phyloP scores from a whole-genome alignment of 306 rosid genomes.

The Inga laurina region DNA sequence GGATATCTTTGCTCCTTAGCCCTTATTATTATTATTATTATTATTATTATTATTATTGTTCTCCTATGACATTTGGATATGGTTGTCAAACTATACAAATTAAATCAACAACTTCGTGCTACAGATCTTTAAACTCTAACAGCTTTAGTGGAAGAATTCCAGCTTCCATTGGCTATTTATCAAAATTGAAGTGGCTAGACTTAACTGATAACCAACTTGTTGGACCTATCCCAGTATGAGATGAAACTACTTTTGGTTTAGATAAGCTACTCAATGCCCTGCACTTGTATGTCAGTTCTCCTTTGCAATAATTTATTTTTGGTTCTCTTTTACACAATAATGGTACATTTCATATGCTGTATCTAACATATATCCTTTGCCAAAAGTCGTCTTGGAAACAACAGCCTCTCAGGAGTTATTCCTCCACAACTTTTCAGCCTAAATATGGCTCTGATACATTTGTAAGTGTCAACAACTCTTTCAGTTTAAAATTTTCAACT shows the following conservation, averaged over 20 bases:
- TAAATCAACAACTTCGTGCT: conserved; percentile 18
- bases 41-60: not conserved
- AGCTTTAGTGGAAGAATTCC: conserved; percentile 36
- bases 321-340: not conserved
- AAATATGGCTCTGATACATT: conserved; percentile 49
- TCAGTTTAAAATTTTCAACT: not conserved
- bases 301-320: not conserved
- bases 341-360: not conserved
- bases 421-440: conserved; percentile 46
- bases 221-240: conserved; percentile 40
- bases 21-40: no score
- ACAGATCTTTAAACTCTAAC: conserved; percentile 45
- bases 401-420: conserved; percentile 45
- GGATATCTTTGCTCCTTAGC: no score
- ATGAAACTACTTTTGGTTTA: conserved; percentile 31
- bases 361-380: conserved; percentile 11
- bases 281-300: conserved; percentile 41
- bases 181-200: conserved; percentile 42
- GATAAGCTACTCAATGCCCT: conserved; percentile 30
- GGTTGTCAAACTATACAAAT: not conserved
- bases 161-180: conserved; percentile 34
- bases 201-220: conserved; percentile 41
- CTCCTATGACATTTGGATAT: not conserved
- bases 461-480: conserved; percentile 43
- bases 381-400: conserved; percentile 61